Base-by-base conservation (phyloP, 2,329 filamentous ascomycete genomes). In the Ceratocystis cacaofunesta region DNA sequence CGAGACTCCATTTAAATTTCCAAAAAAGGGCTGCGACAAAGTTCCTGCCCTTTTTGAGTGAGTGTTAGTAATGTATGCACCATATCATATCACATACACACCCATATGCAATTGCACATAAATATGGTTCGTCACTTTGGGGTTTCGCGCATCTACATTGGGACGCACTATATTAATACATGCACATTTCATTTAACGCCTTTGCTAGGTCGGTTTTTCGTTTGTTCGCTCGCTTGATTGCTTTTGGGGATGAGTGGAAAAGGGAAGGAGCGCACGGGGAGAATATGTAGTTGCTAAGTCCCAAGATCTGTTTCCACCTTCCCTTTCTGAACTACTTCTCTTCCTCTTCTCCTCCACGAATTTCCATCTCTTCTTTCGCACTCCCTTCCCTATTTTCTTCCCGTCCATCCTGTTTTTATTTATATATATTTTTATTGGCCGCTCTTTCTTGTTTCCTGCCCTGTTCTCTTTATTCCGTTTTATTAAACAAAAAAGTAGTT, bases 231-330 rank as follows among this genome's bases (percentile, higher is more conserved):
- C 32, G 52, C 52, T 30, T 7, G 52, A 5, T n/a, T 25, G 28
- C 17, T 36, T 17, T 58, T 8, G 25, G 25, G 28, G 50, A 12
- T 25, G 50, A 22, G n/a, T 55, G 22, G n/a, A 55, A 25, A 15
- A 25, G 19, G 15, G 22, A 58, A 32, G 17, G 25, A n/a, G 28
- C 52, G 28, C 52, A 32, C 28, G 52, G 52, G 12, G 52, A 58
- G 28, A 17, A 32, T 50, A 4, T 22, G 28, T 5, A 30, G 52
- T 58, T 30, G 28, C 52, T 8, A 17, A 32, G 12, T 36, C 32
- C 52, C 52, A 32, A 41, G 52, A 50, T 62, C 41, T 46, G 43
- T 48, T 62, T 52, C 61, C 44, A 50, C 48, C n/a, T 58, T 60
- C 43, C 43, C 17, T 19, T 63, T 64, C 48, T 52, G 48, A 19